Evolutionary conservation across 2,329 filamentous ascomycete genomes (phyloP), one percentile per base, ranked within the genome.

Genomic region (Aspergillus niger): DNA sequence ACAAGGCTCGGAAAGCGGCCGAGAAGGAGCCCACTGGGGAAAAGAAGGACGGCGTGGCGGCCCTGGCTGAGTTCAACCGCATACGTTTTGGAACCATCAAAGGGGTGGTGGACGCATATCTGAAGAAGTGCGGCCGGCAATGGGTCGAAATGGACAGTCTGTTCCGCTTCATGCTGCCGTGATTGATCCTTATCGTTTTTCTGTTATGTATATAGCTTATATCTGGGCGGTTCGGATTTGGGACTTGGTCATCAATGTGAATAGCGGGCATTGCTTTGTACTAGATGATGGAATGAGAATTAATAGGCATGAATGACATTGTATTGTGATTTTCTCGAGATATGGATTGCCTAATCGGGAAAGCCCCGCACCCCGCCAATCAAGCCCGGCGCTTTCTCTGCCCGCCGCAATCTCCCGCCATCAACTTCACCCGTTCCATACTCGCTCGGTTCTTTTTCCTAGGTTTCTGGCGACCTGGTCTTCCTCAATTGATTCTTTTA

Each of bases 81-180:
- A 82, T 83, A 41, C 83, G 92, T 63, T 98, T 98, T 73, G 85
- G 78, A 10, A 91, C 90, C 0, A 80, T 94, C 66, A 91, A 88
- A 80, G 83, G 83, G 6, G 87, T 92, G 13, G 91, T 97, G 5
- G 91, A 94, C 65, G 86, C 81, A 71, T 96, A 96, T 78, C 78
- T 97, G 68, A 91, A 92, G 71, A 95, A 94, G 80, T 96, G 92
- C 76, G 93, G 93, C 26, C 82, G 91, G 68, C 90, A 92, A 76
- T 97, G 92, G 91, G 93, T 97, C 55, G 90, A 91, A 67, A 97
- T 97, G 93, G 92, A 95, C 76, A 88, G 83, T 66, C 78, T 97
- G 65, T 97, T 97, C 82, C 84, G 85, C 50, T 77, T 77, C 64
- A 77, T 76, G 64, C 83, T 85, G 78, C 82, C 81, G 61, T 55